Evolutionary conservation across 352 stramenopile species (phyloP).

Genomic region (Thraustochytrium sp.): DNA sequence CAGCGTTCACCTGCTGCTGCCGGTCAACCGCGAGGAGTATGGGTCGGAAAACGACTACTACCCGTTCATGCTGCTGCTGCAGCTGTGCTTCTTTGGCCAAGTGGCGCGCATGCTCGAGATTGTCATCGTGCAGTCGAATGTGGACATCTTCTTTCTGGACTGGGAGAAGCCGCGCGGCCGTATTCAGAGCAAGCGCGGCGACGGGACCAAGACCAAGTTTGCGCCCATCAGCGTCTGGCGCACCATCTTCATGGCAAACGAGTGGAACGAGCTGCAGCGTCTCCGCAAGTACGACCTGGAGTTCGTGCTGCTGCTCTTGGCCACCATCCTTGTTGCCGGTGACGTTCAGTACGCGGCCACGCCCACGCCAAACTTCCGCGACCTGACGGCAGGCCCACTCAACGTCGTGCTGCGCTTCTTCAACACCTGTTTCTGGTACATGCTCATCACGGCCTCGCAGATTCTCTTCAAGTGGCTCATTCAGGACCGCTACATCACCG

Average conservation of each 20-base stretch:
- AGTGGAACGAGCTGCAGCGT: slow-evolving; percentile 84
- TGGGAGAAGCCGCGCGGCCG: slow-evolving; percentile 75
- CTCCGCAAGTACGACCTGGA: slow-evolving; percentile 65
- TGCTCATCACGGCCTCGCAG: slow-evolving; percentile 65
- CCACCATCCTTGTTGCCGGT: slow-evolving; percentile 76
- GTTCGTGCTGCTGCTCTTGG: slow-evolving; percentile 71
- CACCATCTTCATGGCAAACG: slow-evolving; percentile 85
- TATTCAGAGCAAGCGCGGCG: slow-evolving; percentile 50
- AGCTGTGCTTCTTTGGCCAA: slow-evolving; percentile 71
- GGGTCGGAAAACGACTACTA: slow-evolving; percentile 72
- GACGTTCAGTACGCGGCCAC: slow-evolving; percentile 57
- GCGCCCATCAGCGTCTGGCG: slow-evolving; percentile 80
- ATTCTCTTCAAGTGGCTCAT: slow-evolving; percentile 80
- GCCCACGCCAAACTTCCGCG: slow-evolving; percentile 54
- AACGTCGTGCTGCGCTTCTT: slow-evolving; percentile 83
- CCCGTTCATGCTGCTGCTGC: slow-evolving; percentile 71
- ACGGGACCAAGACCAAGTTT: slow-evolving; percentile 48
- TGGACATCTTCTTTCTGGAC: slow-evolving; percentile 83
- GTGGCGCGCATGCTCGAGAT: slow-evolving; percentile 61
- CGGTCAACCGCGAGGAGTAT: slow-evolving; percentile 59
- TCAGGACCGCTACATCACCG: slow-evolving; percentile 62
- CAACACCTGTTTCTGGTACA: slow-evolving; percentile 73
- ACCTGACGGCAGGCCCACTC: slow-evolving; percentile 53
- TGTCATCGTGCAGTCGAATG: slow-evolving; percentile 68
- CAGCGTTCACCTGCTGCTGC: slow-evolving; percentile 75